These are phyloP conservation scores for Plasmodium malariae DNA, from an alignment of 169 alveolate genomes.

Conservation along the genomic window DNA sequence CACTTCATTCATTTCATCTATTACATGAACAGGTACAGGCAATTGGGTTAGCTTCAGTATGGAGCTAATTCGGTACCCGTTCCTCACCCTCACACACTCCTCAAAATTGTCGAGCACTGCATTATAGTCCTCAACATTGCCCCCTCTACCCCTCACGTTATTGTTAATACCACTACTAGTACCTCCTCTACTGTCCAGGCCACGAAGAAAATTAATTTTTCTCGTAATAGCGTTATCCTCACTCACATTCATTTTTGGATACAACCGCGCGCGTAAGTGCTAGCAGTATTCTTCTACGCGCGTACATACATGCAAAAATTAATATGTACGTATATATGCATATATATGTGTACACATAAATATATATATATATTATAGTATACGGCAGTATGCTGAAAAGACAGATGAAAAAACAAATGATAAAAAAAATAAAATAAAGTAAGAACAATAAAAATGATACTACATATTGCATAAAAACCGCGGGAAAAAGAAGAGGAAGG, in stretches of 20 bases:
- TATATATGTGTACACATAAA: no score
- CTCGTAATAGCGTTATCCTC: constrained; percentile 45
- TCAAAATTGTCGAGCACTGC: constrained; percentile 12
- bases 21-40: constrained; percentile 15
- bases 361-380: no score
- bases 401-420: no score
- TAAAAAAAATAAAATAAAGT: no score
- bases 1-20: constrained; percentile 33
- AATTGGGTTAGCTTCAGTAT: constrained; percentile 28
- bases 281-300: no score
- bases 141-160: not conserved
- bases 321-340: no score
- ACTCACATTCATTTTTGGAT: constrained; percentile 12
- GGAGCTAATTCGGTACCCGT: constrained; percentile 32
- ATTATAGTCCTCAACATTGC: not conserved
- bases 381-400: no score
- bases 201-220: constrained; percentile 23
- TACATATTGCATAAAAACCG: no score
- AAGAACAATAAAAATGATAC: no score
- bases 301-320: no score
- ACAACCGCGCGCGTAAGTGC: no score
- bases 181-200: not conserved
- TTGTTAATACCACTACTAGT: not conserved
- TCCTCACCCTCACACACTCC: constrained; percentile 11
- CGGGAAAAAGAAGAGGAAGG: no score